Base-by-base conservation (phyloP, 148 eudicot species). In the Arctostaphylos glauca region DNA sequence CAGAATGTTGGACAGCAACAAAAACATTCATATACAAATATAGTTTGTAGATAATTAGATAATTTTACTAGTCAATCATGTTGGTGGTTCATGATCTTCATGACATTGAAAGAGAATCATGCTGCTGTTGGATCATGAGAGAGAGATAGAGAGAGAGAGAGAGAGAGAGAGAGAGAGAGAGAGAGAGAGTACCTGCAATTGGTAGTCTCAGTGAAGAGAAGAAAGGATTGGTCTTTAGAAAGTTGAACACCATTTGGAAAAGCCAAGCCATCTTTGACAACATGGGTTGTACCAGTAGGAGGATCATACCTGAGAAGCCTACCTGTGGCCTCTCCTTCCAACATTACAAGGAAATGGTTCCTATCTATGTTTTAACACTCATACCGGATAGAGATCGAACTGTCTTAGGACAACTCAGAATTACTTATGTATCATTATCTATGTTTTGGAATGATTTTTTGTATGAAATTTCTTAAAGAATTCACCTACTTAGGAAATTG, bases 211-310 rank as follows among this genome's bases (percentile, higher is more conserved):
- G 98, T 89, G 89, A 85, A 96, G 55, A 95, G 87, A 72, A 95
- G 93, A 83, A 92, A 95, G 18, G 89, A 86, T 75, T 96, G 98
- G 49, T 96, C 94, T 83, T 82, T 84, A 46, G 98, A 96, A 44
- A 94, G 83, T 66, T 96, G 98, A 46, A 93, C 97, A 56, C 98
- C 98, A 88, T 96, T 96, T 31, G 98, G 98, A 73, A 96, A 94
- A 58, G 95, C 92, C 89, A 96, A 87, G 19, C 93, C 95, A 73
- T 92, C 92, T 67, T 93, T 79, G 0, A 96, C 95, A 8, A 90
- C 88, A 88, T 96, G 95, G 21, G 98, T 93, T 60, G 88, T 84
- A 76, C 85, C 90, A 59, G 98, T 96, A 1, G 88, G 83, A 76
- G 94, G 94, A 83, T 96, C 98, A 85, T 94, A 96, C 86, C 97